Percentiles rank a stretch among this genome's conserved stretches.
These are phyloP conservation scores for Seiridium unicorne DNA, from an alignment of 2,329 filamentous ascomycete species.

Conservation along the genomic window DNA sequence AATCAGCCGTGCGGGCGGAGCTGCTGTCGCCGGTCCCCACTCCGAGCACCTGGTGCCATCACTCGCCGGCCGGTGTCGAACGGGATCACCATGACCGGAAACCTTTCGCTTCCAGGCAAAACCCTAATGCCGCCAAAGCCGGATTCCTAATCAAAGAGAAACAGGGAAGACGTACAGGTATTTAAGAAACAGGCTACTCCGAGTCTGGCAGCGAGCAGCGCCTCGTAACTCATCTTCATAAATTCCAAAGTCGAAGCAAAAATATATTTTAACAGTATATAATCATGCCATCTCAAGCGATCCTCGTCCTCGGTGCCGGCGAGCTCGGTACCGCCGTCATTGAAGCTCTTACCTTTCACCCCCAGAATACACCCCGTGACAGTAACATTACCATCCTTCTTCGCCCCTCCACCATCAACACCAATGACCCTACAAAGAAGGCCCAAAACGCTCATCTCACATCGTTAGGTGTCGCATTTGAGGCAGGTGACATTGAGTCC, in stretches of 20 bases:
- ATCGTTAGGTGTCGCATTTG: conserved; percentile 36
- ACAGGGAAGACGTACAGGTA: neutral
- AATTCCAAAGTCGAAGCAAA: no score
- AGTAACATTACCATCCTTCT: conserved; percentile 51
- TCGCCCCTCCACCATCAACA: conserved; percentile 44
- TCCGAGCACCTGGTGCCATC: neutral
- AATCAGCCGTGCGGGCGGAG: no score
- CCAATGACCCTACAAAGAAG: conserved; percentile 34
- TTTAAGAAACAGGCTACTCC: no score
- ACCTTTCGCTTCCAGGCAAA: neutral
- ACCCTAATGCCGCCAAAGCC: neutral
- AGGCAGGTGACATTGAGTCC: conserved; percentile 39
- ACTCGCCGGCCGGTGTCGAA: conserved; percentile 1
- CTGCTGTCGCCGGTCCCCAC: neutral
- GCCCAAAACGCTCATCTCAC: conserved; percentile 30
- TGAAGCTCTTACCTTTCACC: conserved; percentile 45
- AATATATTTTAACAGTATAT: neutral
- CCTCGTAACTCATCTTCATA: no score
- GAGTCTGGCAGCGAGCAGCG: no score
- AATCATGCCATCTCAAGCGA: conserved; percentile 14
- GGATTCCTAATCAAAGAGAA: neutral
- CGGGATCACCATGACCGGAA: neutral
- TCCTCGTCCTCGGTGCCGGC: conserved; percentile 66
- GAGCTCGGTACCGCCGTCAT: conserved; percentile 62
- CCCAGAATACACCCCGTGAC: conserved; percentile 25